These are phyloP conservation scores for Retiboletus flavoniger DNA, from an alignment of 1,284 basidiomycete species.

Conservation along the genomic window DNA sequence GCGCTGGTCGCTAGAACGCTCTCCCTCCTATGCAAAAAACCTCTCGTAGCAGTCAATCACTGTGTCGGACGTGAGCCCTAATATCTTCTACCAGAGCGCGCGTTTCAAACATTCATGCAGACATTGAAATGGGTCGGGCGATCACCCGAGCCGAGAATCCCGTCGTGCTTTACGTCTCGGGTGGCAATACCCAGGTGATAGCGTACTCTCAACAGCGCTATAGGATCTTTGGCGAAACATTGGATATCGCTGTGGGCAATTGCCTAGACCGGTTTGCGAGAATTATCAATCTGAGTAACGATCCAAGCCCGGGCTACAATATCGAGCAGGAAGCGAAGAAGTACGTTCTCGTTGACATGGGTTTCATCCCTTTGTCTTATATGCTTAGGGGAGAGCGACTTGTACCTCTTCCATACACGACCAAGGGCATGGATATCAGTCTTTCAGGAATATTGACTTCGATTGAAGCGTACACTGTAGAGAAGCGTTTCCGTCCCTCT, in stretches of 20 bases:
- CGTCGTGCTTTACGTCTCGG: conserved; percentile 97
- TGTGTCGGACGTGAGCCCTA: conserved; percentile 87
- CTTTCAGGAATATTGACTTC: conserved; percentile 91
- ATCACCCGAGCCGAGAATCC: conserved; percentile 95
- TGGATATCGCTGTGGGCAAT: conserved; percentile 99
- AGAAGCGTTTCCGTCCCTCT: conserved; percentile 66
- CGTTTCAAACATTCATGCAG: conserved; percentile 41
- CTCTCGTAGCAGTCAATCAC: conserved; percentile 96
- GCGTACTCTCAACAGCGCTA: conserved; percentile 97
- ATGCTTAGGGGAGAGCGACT: conserved; percentile 67
- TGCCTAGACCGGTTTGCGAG: conserved; percentile 97
- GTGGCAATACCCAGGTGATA: conserved; percentile 99
- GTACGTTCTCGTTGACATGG: conserved; percentile 39
- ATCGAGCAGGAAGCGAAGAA: conserved; percentile 95
- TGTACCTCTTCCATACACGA: conserved; percentile 88
- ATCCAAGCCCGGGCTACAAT: conserved; percentile 97
- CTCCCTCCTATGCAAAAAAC: conserved; percentile 85
- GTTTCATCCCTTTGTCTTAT: neutral
- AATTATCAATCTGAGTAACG: conserved; percentile 94
- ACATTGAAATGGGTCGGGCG: conserved; percentile 98
- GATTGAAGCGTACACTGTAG: conserved; percentile 83
- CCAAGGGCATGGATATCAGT: conserved; percentile 98
- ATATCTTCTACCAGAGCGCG: neutral
- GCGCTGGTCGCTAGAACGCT: conserved; percentile 94
- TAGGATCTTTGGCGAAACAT: conserved; percentile 97